phyloP scores from a whole-genome alignment of 495 filamentous ascomycete genomes.

The Annulohypoxylon moriforme region DNA sequence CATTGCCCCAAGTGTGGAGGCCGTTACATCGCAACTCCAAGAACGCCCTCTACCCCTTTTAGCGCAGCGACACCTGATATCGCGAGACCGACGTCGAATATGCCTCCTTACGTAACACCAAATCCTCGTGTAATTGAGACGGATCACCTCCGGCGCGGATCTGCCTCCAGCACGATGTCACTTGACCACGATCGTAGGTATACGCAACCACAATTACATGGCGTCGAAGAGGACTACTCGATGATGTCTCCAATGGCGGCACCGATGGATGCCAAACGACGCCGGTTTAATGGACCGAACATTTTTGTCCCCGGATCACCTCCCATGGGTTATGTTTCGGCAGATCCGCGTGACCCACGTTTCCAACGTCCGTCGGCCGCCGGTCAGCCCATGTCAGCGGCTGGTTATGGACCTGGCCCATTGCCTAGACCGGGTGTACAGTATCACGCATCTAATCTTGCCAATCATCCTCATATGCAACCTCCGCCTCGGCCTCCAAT shows the following conservation, averaged over 20 bases:
- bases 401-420: slow-evolving; percentile 35
- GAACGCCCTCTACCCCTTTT: slow-evolving; percentile 65
- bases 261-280: slow-evolving; percentile 68
- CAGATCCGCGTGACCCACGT: slow-evolving; percentile 39
- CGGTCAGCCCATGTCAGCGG: slow-evolving; percentile 36
- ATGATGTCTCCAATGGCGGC: slow-evolving; percentile 48
- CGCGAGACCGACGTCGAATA: slow-evolving; percentile 31
- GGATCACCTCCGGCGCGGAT: slow-evolving; percentile 48
- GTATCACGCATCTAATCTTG: slow-evolving; percentile 30
- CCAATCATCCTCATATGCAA: slow-evolving; percentile 47
- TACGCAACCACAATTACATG: slow-evolving; percentile 44
- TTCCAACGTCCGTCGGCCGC: slow-evolving; percentile 40
- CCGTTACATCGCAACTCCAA: slow-evolving; percentile 68
- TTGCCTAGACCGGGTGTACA: slow-evolving; percentile 40
- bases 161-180: slow-evolving; percentile 38
- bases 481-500: slow-evolving; percentile 40
- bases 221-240: slow-evolving; percentile 57
- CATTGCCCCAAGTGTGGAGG: slow-evolving; percentile 73
- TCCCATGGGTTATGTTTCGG: slow-evolving; percentile 40
- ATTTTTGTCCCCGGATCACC: slow-evolving; percentile 45
- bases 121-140: slow-evolving; percentile 40
- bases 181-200: slow-evolving; percentile 46
- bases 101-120: slow-evolving; percentile 42
- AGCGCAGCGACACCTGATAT: slow-evolving; percentile 46
- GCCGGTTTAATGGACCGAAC: slow-evolving; percentile 58